phyloP scores from a whole-genome alignment of 805 yeast species.

The Candida boleticola region DNA sequence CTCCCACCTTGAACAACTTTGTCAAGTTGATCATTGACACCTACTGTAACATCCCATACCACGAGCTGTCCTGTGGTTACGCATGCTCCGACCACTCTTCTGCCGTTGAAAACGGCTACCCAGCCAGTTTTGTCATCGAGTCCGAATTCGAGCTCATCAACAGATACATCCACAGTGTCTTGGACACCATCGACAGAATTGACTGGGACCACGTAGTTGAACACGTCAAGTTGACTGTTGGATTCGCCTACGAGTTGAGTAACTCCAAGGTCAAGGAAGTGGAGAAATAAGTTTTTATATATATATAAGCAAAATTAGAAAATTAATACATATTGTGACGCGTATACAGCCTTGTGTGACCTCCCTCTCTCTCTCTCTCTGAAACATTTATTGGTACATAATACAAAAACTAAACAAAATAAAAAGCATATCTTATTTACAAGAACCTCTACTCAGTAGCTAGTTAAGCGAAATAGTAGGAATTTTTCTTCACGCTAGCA shows the following conservation, averaged over 20 bases:
- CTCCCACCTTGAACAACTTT: constrained; percentile 53
- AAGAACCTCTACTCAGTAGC: no score
- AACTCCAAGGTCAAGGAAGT: constrained; percentile 18
- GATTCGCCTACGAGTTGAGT: constrained; percentile 70
- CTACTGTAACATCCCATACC: constrained; percentile 67
- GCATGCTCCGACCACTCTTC: constrained; percentile 94
- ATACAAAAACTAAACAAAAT: no score
- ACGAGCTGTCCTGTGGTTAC: constrained; percentile 81
- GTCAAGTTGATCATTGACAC: constrained; percentile 57
- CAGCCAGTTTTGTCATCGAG: constrained; percentile 81
- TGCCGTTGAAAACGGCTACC: constrained; percentile 79
- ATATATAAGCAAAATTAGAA: background rate
- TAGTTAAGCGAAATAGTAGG: no score
- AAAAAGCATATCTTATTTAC: no score
- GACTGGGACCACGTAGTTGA: constrained; percentile 77
- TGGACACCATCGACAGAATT: constrained; percentile 80
- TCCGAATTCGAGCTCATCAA: constrained; percentile 61
- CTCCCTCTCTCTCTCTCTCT: background rate
- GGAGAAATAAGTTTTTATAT: background rate
- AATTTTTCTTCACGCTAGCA: no score
- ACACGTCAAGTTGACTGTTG: constrained; percentile 75
- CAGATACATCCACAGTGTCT: constrained; percentile 70
- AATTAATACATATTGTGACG: no score
- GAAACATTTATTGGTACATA: no score
- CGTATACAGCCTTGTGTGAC: no score